Percentiles rank a stretch among this genome's conserved stretches.
Evolutionary conservation across 768 basidiomycete species (phyloP).

Genomic region (Mycena sanguinolenta): DNA sequence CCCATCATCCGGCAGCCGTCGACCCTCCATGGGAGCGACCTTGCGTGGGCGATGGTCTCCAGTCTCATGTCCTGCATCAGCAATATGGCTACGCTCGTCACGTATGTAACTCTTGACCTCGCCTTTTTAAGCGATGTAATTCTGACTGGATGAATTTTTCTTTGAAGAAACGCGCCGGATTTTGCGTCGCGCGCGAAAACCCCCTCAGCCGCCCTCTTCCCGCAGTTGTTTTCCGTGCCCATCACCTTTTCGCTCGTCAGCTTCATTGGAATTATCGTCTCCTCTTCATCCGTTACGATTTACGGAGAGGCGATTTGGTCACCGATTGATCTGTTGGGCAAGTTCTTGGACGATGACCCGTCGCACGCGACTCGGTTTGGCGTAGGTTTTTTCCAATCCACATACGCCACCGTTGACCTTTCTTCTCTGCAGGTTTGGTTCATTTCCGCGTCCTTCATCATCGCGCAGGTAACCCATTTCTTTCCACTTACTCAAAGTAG

Average conservation of each 20-base stretch:
- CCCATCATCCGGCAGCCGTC: slow-evolving; percentile 78
- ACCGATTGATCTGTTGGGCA: slow-evolving; percentile 77
- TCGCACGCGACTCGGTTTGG: slow-evolving; percentile 78
- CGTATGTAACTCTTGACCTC: slow-evolving; percentile 56
- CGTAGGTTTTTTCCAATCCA: slow-evolving; percentile 46
- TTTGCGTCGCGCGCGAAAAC: slow-evolving; percentile 75
- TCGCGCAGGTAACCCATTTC: slow-evolving; percentile 64
- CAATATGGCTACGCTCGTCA: slow-evolving; percentile 83
- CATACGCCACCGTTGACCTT: background rate
- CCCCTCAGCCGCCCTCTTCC: slow-evolving; percentile 69
- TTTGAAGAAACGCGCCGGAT: slow-evolving; percentile 76
- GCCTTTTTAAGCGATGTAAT: slow-evolving; percentile 33
- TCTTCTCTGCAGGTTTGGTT: slow-evolving; percentile 71
- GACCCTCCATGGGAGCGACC: slow-evolving; percentile 72
- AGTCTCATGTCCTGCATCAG: slow-evolving; percentile 84
- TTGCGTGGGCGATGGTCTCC: slow-evolving; percentile 83
- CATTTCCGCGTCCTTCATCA: slow-evolving; percentile 83
- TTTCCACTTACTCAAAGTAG: background rate
- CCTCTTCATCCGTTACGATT: slow-evolving; percentile 80
- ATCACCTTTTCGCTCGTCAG: slow-evolving; percentile 80
- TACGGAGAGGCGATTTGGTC: slow-evolving; percentile 87
- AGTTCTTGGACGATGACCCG: slow-evolving; percentile 75
- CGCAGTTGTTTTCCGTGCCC: slow-evolving; percentile 81
- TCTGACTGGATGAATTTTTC: slow-evolving; percentile 13
- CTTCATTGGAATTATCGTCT: slow-evolving; percentile 87